Evolutionary conservation across 2,329 filamentous ascomycete genomes (phyloP).

Genomic region (Aspergillus alliaceus): DNA sequence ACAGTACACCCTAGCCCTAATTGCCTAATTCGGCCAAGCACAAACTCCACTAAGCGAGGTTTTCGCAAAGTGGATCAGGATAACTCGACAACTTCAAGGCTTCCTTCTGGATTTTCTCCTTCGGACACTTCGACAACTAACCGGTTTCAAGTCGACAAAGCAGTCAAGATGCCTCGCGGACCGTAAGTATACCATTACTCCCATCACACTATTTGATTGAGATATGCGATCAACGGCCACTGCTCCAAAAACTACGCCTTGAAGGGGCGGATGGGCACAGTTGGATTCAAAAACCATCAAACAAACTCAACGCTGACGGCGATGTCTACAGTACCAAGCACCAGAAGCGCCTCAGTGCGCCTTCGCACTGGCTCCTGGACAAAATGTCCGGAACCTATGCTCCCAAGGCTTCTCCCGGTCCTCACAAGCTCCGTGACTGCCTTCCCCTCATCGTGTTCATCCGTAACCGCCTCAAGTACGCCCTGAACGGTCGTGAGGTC

Average conservation of each 20-base stretch:
- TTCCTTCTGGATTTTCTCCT: constrained; percentile 20
- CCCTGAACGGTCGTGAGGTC: constrained; percentile 96
- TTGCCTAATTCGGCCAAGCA: constrained; percentile 18
- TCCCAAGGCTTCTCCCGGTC: constrained; percentile 73
- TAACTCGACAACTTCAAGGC: constrained; percentile 18
- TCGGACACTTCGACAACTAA: constrained; percentile 40
- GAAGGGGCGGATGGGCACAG: background rate
- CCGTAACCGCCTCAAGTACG: constrained; percentile 92
- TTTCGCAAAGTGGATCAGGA: constrained; percentile 21
- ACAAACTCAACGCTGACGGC: constrained; percentile 24
- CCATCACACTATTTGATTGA: background rate
- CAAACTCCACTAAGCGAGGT: constrained; percentile 34
- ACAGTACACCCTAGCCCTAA: constrained; percentile 19
- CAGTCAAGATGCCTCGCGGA: constrained; percentile 56
- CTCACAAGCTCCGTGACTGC: constrained; percentile 99
- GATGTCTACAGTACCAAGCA: constrained; percentile 80
- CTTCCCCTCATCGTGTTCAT: constrained; percentile 99
- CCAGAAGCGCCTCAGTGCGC: constrained; percentile 99
- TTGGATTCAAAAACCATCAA: background rate
- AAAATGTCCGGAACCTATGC: constrained; percentile 92
- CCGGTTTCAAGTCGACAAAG: constrained; percentile 40
- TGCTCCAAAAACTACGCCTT: background rate
- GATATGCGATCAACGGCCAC: background rate
- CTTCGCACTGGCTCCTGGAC: constrained; percentile 99
- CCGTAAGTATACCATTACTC: constrained; percentile 50